phyloP scores from a whole-genome alignment of 1,139 yeast species.

The Debaryomyces coudertii region DNA sequence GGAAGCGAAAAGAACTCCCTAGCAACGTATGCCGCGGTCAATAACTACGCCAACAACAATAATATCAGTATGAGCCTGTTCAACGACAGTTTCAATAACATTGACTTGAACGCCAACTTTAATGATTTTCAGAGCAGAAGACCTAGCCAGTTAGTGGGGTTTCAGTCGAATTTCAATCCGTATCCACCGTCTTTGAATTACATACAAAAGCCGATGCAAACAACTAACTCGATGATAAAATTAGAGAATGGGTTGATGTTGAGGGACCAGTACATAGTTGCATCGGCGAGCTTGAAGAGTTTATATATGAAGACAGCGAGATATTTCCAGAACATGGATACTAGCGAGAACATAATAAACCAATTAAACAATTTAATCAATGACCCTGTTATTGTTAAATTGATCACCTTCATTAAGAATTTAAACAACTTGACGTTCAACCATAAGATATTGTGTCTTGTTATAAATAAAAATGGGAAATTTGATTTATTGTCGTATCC shows the following conservation, averaged over 20 bases:
- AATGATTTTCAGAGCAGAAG: conserved; percentile 49
- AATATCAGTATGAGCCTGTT: conserved; percentile 30
- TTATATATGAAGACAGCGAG: conserved; percentile 46
- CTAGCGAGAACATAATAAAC: conserved; percentile 37
- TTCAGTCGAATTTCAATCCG: conserved; percentile 6
- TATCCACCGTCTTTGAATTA: conserved; percentile 3
- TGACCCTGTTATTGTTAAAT: conserved; percentile 34
- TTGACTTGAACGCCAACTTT: conserved; percentile 39
- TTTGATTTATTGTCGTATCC: conserved; percentile 53
- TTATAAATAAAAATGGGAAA: conserved; percentile 59
- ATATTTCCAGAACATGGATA: conserved; percentile 49
- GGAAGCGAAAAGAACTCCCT: conserved; percentile 28
- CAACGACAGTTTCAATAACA: conserved; percentile 38
- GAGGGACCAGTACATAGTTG: conserved; percentile 53
- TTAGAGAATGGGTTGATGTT: conserved; percentile 61
- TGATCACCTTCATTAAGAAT: conserved; percentile 46
- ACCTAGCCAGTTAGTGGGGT: conserved; percentile 49
- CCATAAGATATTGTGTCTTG: conserved; percentile 49
- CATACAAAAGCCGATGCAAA: conserved; percentile 6
- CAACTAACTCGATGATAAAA: conserved; percentile 23
- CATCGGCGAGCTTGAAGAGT: conserved; percentile 52
- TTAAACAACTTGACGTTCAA: conserved; percentile 47
- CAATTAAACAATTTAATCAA: conserved; percentile 36
- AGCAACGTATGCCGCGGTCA: conserved; percentile 30
- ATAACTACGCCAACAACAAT: conserved; percentile 21